A percentile compares a stretch with the other conserved stretches of the same genome.
Evolutionary conservation across 176 grass and related monocot species (phyloP).

Genomic region (Thalia dealbata): DNA sequence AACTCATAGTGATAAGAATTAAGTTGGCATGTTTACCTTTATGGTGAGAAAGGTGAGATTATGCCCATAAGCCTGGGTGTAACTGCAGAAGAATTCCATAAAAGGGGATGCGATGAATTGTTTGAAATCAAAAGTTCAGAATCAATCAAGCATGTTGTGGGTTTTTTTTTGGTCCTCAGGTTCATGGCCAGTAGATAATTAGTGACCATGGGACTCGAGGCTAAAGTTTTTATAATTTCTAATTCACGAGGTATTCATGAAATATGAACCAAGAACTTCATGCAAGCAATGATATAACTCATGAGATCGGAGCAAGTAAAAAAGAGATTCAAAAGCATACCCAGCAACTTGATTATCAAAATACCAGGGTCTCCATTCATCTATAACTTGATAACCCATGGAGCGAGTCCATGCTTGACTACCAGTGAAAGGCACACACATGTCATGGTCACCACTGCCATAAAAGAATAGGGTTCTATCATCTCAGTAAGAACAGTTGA

Average conservation of each 20-base stretch:
- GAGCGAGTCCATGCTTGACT: slow-evolving; percentile 77
- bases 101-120: background rate
- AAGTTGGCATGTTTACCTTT: slow-evolving; percentile 35
- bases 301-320: background rate
- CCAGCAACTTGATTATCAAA: slow-evolving; percentile 67
- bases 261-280: background rate
- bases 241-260: background rate
- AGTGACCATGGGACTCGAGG: too few species aligned
- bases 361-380: slow-evolving; percentile 69
- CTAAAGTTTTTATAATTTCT: background rate
- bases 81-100: slow-evolving; percentile 34
- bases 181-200: background rate
- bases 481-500: background rate
- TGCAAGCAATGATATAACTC: background rate
- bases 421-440: slow-evolving; percentile 86
- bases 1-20: background rate
- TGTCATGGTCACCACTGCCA: slow-evolving; percentile 89
- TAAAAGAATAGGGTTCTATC: background rate
- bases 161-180: too few species aligned
- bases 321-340: slow-evolving; percentile 34
- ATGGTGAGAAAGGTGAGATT: slow-evolving; percentile 76
- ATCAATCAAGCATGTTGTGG: background rate
- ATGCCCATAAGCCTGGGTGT: slow-evolving; percentile 67
- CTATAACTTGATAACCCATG: slow-evolving; percentile 48
- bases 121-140: background rate